A percentile compares a stretch with the other conserved stretches of the same genome.
Evolutionary conservation across 306 rosid genomes (phyloP).

Genomic region (Vigna nakashimae): DNA sequence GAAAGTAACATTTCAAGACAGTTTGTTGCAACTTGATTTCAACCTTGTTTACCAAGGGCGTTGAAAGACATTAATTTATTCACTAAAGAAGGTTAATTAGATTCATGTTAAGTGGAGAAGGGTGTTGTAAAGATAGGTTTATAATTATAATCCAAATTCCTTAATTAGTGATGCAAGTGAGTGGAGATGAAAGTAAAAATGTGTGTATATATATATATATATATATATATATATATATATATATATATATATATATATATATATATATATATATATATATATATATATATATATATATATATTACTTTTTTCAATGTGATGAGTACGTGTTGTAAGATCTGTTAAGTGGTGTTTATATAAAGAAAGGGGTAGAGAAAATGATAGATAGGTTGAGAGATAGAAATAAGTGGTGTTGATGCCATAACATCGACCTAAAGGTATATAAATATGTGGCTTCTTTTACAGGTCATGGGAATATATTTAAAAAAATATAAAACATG

Average conservation of each 20-base stretch:
- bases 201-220: too few species aligned
- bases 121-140: not conserved
- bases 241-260: too few species aligned
- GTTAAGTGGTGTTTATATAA: not conserved
- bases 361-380: not conserved
- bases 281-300: too few species aligned
- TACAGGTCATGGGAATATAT: not conserved
- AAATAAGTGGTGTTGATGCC: not conserved
- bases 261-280: too few species aligned
- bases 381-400: not conserved
- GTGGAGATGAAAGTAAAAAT: not conserved
- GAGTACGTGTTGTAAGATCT: not conserved
- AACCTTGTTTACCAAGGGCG: too few species aligned
- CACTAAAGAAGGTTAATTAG: not conserved
- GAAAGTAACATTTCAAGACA: too few species aligned
- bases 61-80: not conserved
- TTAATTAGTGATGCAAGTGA: not conserved
- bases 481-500: too few species aligned
- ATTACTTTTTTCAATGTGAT: not conserved
- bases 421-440: not conserved
- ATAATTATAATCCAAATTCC: too few species aligned
- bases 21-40: too few species aligned
- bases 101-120: too few species aligned
- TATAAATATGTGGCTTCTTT: not conserved
- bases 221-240: too few species aligned